phyloP scores from a whole-genome alignment of 148 eudicot genomes.

The Fagopyrum esculentum region DNA sequence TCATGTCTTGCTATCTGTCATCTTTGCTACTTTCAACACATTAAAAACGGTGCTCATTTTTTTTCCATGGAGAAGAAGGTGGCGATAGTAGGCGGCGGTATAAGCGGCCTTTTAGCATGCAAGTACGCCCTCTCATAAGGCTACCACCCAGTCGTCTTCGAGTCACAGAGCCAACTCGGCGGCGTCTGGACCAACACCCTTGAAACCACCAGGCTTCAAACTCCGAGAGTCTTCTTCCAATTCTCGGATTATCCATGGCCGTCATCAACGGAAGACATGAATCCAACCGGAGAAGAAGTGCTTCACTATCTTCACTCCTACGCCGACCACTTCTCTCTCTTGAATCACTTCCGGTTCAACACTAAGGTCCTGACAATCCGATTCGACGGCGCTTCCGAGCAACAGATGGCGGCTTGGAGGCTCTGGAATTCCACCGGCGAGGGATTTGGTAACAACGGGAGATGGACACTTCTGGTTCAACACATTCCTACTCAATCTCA shows the following conservation, averaged over 20 bases:
- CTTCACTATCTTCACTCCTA: slow-evolving; percentile 45
- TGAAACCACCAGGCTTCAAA: slow-evolving; percentile 56
- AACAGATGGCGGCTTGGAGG: slow-evolving; percentile 37
- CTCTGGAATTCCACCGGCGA: slow-evolving; percentile 57
- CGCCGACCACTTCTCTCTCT: slow-evolving; percentile 46
- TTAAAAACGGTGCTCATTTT: too few relatives aligned
- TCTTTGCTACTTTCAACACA: too few relatives aligned
- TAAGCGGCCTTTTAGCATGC: slow-evolving; percentile 68
- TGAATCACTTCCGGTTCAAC: slow-evolving; percentile 34
- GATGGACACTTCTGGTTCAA: slow-evolving; percentile 38
- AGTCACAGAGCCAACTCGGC: slow-evolving; percentile 41
- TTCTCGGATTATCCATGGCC: slow-evolving; percentile 82
- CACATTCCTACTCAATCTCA: slow-evolving; percentile 21
- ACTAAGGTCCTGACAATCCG: slow-evolving; percentile 38
- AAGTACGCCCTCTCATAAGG: slow-evolving; percentile 59
- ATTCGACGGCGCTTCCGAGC: slow-evolving; percentile 37
- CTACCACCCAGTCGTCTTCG: slow-evolving; percentile 54
- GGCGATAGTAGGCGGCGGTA: slow-evolving; percentile 59
- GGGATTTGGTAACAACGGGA: slow-evolving; percentile 40
- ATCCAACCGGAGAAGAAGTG: slow-evolving; percentile 39
- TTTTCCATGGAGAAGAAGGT: slow-evolving; percentile 30
- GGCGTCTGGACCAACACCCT: slow-evolving; percentile 69
- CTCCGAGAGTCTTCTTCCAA: slow-evolving; percentile 39
- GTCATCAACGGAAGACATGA: slow-evolving; percentile 22
- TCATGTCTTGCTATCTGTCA: too few relatives aligned